Percentiles rank a stretch among this genome's conserved stretches.
These are phyloP conservation scores for Xylaria intraflava DNA, from an alignment of 495 filamentous ascomycete genomes.

Conservation along the genomic window DNA sequence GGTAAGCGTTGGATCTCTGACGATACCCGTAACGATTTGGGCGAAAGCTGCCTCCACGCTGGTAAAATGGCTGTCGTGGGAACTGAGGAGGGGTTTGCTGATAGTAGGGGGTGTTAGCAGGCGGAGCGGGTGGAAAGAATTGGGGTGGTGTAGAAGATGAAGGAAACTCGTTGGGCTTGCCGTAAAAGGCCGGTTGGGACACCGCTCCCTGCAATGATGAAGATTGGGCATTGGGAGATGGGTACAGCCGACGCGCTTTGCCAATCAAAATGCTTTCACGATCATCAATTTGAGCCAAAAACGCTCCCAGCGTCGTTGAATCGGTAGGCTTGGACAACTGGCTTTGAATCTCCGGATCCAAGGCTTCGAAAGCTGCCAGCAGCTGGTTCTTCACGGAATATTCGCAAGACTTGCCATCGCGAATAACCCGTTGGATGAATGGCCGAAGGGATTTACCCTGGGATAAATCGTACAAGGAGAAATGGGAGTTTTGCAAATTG, in stretches of 20 bases:
- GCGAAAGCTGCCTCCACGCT: no score
- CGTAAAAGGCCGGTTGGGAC: no score
- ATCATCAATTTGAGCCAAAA: background rate
- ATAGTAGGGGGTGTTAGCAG: no score
- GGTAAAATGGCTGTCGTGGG: no score
- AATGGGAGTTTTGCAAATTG: background rate
- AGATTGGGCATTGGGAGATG: no score
- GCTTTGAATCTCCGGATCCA: background rate
- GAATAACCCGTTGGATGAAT: background rate
- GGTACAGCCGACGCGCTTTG: background rate
- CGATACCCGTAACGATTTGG: no score
- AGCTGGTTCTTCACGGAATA: background rate
- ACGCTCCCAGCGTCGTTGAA: background rate
- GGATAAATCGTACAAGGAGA: background rate
- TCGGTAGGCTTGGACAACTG: background rate
- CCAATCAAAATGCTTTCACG: background rate
- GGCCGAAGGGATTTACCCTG: background rate
- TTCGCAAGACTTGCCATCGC: background rate
- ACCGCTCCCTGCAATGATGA: no score
- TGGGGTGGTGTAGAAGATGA: no score
- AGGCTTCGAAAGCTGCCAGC: background rate
- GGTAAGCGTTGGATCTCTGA: no score
- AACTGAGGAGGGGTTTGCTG: no score
- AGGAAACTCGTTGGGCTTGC: no score
- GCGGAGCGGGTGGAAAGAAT: no score